Percentiles rank a stretch among this genome's conserved stretches.
phyloP scores from a whole-genome alignment of 2,329 filamentous ascomycete species.

The Colletotrichum sp. region DNA sequence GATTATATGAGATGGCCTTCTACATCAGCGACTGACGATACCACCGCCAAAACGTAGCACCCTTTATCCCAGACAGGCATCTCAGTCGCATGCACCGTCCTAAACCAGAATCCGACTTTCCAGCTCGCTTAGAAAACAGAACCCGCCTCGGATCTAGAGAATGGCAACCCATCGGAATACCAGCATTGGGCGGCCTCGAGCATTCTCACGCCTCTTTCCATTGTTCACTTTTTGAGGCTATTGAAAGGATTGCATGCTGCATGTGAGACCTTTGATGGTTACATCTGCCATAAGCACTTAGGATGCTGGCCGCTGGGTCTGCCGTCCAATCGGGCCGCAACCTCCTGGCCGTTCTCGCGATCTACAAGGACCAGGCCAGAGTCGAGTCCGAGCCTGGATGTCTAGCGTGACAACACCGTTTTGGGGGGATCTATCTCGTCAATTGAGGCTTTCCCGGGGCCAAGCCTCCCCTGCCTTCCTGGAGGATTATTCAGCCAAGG shows the following conservation, averaged over 20 bases:
- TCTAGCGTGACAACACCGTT: not conserved
- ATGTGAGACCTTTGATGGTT: constrained; percentile 11
- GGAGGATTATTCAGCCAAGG: not conserved
- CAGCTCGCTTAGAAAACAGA: not conserved
- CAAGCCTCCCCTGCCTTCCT: not conserved
- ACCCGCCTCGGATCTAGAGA: not conserved
- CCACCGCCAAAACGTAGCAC: not conserved
- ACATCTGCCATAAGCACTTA: constrained; percentile 20
- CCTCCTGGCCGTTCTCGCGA: not conserved
- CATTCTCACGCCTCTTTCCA: not conserved
- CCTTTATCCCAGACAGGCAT: not conserved
- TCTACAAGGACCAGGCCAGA: not conserved
- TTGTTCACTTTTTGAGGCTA: not conserved
- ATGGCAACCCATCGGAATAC: not conserved
- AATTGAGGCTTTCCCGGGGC: not conserved
- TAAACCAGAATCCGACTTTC: not conserved
- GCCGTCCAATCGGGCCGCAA: not conserved
- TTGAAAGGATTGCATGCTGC: constrained; percentile 3
- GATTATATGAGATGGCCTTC: not conserved
- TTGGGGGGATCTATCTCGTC: not conserved
- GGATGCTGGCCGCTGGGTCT: not conserved
- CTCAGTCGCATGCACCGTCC: not conserved
- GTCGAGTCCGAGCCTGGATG: not conserved
- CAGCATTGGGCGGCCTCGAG: not conserved
- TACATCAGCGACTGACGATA: not conserved